These are phyloP conservation scores for Acidiella bohemica DNA, from an alignment of 495 filamentous ascomycete species.

Conservation along the genomic window DNA sequence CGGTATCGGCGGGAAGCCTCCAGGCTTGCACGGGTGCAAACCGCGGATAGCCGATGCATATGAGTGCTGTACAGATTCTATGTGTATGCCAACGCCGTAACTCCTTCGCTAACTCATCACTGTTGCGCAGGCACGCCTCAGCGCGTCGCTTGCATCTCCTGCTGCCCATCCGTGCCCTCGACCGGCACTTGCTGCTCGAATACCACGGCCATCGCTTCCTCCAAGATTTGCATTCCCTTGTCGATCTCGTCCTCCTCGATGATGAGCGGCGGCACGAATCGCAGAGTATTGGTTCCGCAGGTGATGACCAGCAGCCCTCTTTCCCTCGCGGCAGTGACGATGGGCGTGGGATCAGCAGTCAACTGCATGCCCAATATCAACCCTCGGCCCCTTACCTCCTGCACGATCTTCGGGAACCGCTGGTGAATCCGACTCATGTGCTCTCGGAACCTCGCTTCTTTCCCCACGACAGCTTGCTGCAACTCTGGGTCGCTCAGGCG, in stretches of 20 bases:
- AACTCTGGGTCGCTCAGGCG: constrained; percentile 53
- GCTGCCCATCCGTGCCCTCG: constrained; percentile 23
- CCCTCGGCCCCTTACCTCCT: constrained; percentile 68
- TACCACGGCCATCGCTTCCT: constrained; percentile 54
- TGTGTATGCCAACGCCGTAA: too few species aligned
- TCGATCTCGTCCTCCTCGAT: constrained; percentile 65
- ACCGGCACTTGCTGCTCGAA: constrained; percentile 22
- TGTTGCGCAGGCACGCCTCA: too few species aligned
- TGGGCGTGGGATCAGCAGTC: constrained; percentile 47
- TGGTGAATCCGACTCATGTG: constrained; percentile 49
- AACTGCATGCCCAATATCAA: constrained; percentile 80
- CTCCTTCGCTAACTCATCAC: too few species aligned
- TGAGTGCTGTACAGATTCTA: too few species aligned
- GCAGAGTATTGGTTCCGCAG: constrained; percentile 57
- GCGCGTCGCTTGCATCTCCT: constrained; percentile 21
- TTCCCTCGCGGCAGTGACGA: constrained; percentile 77
- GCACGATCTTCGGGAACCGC: constrained; percentile 57
- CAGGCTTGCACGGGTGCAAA: too few species aligned
- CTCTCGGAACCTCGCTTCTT: constrained; percentile 48
- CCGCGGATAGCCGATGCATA: too few species aligned
- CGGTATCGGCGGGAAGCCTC: too few species aligned
- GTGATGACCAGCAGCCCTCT: constrained; percentile 82
- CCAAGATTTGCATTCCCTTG: constrained; percentile 60
- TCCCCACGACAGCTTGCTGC: constrained; percentile 48
- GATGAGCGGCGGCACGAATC: constrained; percentile 36